phyloP scores from a whole-genome alignment of 345 rosid genomes.

The Microcos paniculata region DNA sequence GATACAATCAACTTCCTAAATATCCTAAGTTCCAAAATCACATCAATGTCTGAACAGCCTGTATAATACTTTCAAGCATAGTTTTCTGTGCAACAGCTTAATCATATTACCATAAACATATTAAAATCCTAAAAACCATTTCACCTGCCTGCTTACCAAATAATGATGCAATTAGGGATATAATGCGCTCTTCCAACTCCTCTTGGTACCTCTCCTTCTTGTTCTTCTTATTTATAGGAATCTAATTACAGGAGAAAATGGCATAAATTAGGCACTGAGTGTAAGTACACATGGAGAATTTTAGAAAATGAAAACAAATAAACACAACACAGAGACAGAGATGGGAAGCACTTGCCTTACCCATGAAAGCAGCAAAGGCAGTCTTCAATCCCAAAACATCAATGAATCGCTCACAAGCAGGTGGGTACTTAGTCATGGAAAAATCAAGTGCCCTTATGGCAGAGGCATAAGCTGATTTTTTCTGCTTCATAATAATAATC shows the following conservation, averaged over 20 bases:
- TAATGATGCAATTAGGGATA: slow-evolving; percentile 80
- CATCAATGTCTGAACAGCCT: not conserved
- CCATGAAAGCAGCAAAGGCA: slow-evolving; percentile 98
- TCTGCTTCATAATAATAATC: slow-evolving; percentile 99
- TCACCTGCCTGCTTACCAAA: slow-evolving; percentile 78
- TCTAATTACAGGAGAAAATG: slow-evolving; percentile 41
- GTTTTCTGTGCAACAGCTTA: not conserved
- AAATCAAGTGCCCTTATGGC: slow-evolving; percentile 92
- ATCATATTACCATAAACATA: not conserved
- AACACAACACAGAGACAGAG: not conserved
- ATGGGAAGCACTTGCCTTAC: slow-evolving; percentile 80
- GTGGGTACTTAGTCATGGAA: slow-evolving; percentile 95
- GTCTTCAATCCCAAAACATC: slow-evolving; percentile 96
- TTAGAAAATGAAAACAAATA: not conserved
- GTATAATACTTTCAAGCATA: not conserved
- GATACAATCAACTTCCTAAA: not conserved
- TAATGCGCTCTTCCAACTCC: slow-evolving; percentile 84
- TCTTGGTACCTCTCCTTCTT: slow-evolving; percentile 84
- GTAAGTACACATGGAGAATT: not conserved
- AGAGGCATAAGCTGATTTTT: slow-evolving; percentile 90
- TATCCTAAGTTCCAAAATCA: not conserved
- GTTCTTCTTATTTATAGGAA: slow-evolving; percentile 83
- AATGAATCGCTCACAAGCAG: slow-evolving; percentile 93
- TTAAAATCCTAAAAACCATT: slow-evolving; percentile 12
- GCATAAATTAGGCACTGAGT: slow-evolving; percentile 7